A percentile compares a stretch with the other conserved stretches of the same genome.
phyloP scores from a whole-genome alignment of 2,329 filamentous ascomycete genomes.

The Ophiocordyceps robertsii region DNA sequence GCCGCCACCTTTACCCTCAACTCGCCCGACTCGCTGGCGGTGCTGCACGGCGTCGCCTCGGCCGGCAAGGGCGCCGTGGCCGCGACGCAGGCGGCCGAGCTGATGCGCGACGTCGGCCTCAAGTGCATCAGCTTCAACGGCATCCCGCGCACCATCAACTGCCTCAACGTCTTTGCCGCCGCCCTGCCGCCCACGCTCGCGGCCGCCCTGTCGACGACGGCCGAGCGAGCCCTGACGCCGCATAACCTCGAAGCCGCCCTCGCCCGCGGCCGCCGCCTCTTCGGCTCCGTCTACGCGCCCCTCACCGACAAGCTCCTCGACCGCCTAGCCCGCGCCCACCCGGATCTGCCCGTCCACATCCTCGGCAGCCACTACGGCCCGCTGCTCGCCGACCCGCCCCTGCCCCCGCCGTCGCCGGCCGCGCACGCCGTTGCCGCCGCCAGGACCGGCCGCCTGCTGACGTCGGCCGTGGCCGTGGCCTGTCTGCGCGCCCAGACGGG shows the following conservation, averaged over 20 bases:
- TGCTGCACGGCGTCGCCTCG: conserved; percentile 42
- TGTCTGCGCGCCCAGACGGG: conserved; percentile 69
- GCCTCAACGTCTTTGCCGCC: conserved; percentile 56
- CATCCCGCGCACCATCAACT: conserved; percentile 75
- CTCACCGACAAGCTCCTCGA: conserved; percentile 58
- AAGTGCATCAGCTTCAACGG: conserved; percentile 74
- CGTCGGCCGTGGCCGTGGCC: conserved; percentile 59
- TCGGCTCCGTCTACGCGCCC: conserved; percentile 65
- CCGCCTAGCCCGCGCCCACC: conserved; percentile 63
- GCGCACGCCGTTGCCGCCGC: conserved; percentile 19
- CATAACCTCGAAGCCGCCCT: conserved; percentile 41
- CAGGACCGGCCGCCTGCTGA: conserved; percentile 55
- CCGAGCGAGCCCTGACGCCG: conserved; percentile 39
- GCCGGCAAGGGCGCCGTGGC: conserved; percentile 7
- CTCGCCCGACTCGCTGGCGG: conserved; percentile 59
- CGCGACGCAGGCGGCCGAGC: conserved; percentile 43
- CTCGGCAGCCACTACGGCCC: conserved; percentile 61
- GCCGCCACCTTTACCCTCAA: conserved; percentile 80
- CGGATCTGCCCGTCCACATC: conserved; percentile 72
- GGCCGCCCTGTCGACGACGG: conserved; percentile 35
- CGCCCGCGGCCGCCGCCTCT: conserved; percentile 49
- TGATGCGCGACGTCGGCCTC: conserved; percentile 62
- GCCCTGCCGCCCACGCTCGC: conserved; percentile 44
- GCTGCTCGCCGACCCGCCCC: conserved; percentile 53
- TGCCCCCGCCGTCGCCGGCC: neutral